These are phyloP conservation scores for Dalbergia cultrata DNA, from an alignment of 306 rosid genomes.

Conservation along the genomic window DNA sequence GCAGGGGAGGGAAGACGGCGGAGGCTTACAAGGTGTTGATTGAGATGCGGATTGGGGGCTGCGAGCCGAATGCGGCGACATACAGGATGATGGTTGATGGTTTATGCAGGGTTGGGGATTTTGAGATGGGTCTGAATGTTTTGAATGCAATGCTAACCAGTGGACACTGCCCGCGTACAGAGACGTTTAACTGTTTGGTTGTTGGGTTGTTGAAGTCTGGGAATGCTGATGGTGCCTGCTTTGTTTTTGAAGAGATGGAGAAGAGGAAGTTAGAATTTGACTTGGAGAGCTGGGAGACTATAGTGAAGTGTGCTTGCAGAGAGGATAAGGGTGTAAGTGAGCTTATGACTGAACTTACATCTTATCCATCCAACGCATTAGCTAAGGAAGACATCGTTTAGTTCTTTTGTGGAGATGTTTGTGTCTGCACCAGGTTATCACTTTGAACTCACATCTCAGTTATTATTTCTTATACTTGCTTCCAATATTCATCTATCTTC, in stretches of 20 bases:
- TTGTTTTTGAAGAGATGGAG: constrained; percentile 90
- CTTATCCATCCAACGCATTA: constrained; percentile 38
- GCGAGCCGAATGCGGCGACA: constrained; percentile 84
- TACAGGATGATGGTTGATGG: constrained; percentile 86
- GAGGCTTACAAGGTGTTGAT: constrained; percentile 80
- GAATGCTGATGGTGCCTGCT: constrained; percentile 66
- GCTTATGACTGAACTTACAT: constrained; percentile 55
- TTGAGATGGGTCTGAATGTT: constrained; percentile 70
- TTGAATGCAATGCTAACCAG: constrained; percentile 75
- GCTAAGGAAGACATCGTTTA: not conserved
- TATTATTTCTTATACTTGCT: not conserved
- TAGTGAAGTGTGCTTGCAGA: constrained; percentile 60
- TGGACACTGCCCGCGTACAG: constrained; percentile 72
- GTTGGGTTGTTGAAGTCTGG: constrained; percentile 69
- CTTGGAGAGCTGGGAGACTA: constrained; percentile 66
- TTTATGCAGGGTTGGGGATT: constrained; percentile 68
- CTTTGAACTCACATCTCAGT: no score
- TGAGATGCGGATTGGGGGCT: constrained; percentile 85
- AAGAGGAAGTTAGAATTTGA: constrained; percentile 63
- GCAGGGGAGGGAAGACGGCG: constrained; percentile 74
- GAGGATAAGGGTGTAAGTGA: constrained; percentile 52
- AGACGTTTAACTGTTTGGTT: constrained; percentile 71
- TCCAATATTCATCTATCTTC: not conserved
- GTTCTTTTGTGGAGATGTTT: no score
- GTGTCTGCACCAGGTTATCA: not conserved